Evolutionary conservation across 2,329 filamentous ascomycete genomes (phyloP), one percentile per base, ranked within the genome.

Genomic region (Penicillium sp.): DNA sequence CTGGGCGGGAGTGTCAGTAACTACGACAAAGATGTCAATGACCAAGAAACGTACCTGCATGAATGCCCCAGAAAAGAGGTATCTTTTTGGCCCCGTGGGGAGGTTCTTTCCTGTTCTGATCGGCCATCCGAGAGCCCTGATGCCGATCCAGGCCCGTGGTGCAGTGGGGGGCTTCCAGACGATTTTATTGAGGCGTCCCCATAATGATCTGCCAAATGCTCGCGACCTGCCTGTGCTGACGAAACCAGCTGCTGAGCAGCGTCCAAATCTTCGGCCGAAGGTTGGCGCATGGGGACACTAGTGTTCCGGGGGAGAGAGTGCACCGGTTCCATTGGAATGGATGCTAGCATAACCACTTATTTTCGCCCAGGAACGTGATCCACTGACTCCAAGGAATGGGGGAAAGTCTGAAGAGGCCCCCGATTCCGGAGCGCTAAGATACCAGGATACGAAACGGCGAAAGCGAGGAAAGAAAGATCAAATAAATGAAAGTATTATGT

Each of bases 191-290:
- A 49, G 2, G 63, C 52, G 48, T 62, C 62, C 24, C 68, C 61
- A 45, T 63, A 65, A 31, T 65, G 65, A 51, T 73, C 71, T 43
- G 67, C 58, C 19, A 63, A 42, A 50, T 71, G 71, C 60, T 76
- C 73, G 42, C 76, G 74, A 58, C 72, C 76, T 42, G 74, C 76
- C 57, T 76, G 75, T 26, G 78, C 76, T 6, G 78, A 80, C 5
- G 78, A 79, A 47, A 79, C 75, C 57, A 79, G 66, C 68, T 80
- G 78, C 65, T 78, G 78, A 54, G 78, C 78, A 57, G 78, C 77
- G 62, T 79, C 78, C 44, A 79, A 63, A 61, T 80, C 77, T 66
- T 79, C 77, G 26, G 77, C 77, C 4, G 77, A 79, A 3, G 76
- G 77, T 57, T 79, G 75, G 60, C 74, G 74, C 66, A 72, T 65